Percentiles rank a stretch among this genome's conserved stretches.
These are phyloP conservation scores for Penicillium bovifimosum DNA, from an alignment of 495 filamentous ascomycete species.

Conservation along the genomic window DNA sequence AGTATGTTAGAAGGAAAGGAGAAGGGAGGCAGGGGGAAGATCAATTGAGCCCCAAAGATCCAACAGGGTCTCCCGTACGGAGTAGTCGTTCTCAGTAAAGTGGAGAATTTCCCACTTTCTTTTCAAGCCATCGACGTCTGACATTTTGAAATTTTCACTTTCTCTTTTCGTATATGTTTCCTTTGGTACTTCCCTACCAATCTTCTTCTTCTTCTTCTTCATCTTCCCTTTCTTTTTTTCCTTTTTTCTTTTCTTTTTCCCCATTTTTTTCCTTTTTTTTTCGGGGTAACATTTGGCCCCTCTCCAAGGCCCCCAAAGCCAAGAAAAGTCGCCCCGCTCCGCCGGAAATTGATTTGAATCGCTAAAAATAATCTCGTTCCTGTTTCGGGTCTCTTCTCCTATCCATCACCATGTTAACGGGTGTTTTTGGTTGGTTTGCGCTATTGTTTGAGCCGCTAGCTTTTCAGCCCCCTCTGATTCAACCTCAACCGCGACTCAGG, in stretches of 20 bases:
- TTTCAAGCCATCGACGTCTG: neutral
- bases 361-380: neutral
- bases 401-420: constrained; percentile 11
- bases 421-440: constrained; percentile 15
- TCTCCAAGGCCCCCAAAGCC: too few relatives aligned
- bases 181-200: too few relatives aligned
- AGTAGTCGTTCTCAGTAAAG: too few relatives aligned
- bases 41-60: neutral
- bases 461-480: constrained; percentile 14
- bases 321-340: neutral
- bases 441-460: constrained; percentile 16
- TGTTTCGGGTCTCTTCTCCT: neutral
- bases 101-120: too few relatives aligned
- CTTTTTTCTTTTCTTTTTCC: neutral
- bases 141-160: too few relatives aligned
- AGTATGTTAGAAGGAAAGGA: neutral
- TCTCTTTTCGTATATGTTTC: too few relatives aligned
- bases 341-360: neutral
- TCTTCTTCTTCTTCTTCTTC: neutral
- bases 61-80: too few relatives aligned
- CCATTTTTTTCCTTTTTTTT: neutral
- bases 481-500: constrained; percentile 20
- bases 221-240: neutral
- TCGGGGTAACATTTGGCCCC: neutral
- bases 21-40: neutral